Base-by-base conservation (phyloP, 495 filamentous ascomycete genomes). In the Saxispiralis lemnorum region DNA sequence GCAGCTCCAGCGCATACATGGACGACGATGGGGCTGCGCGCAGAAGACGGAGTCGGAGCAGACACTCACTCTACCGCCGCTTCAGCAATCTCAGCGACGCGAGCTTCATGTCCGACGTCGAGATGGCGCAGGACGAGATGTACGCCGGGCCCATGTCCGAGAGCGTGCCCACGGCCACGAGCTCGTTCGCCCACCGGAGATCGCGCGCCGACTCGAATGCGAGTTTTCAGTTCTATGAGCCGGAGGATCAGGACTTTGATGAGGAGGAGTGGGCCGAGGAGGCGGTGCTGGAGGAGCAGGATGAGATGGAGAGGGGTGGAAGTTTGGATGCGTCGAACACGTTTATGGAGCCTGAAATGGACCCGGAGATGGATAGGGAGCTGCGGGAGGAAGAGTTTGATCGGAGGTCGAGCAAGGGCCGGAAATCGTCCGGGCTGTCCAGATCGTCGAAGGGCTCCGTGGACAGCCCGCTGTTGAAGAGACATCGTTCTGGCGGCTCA, bases 81-180 rank as follows among this genome's bases (percentile, higher is more conserved):
- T 39, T 24, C 10, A 43, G 39, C 35, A 43, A 43, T 38, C 34
- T 47, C 38, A 33, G 30, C 35, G 33, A 43, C 28, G 49, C 49
- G 1, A 48, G 45, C 60, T 75, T 94, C 51, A 74, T 93, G 32
- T 83, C 81, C 30, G 87, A 95, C 58, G 88, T 99, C n/a, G 89
- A 93, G 58, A 99, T 99, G 89, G 92, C 89, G 19, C 84, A 87
- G 36, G 81, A 94, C 57, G 88, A 95, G 71, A 84, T 96, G 14
- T 97, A 86, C 59, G 75, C 89, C 24, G 89, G 89, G 1, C 92
- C 92, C 1, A 78, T 94, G 49, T 87, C 86, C 17, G 89, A 99
- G 59, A 93, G 84, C 54, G 75, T 99, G 18, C 92, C 89, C 7
- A 88, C 85, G 0, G 93, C 86, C 49, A 66, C 83, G 20, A 81